These are phyloP conservation scores for Yueomyces sp. DNA, from an alignment of 805 yeast genomes.

Conservation along the genomic window DNA sequence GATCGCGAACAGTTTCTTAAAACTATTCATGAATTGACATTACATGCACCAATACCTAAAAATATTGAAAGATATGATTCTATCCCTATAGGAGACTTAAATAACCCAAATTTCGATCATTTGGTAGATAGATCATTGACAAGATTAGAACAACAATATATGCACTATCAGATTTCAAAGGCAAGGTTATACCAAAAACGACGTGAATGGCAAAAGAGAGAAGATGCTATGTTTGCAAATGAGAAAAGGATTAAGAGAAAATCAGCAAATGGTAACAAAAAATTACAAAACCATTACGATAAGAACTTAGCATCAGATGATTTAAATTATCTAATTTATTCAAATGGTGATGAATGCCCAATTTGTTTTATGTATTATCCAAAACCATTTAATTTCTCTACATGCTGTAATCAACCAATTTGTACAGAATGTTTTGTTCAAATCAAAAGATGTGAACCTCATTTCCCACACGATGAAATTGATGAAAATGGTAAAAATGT, in stretches of 20 bases:
- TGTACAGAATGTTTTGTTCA: constrained; percentile 97
- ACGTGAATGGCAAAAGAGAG: constrained; percentile 38
- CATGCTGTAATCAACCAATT: constrained; percentile 87
- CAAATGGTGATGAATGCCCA: constrained; percentile 73
- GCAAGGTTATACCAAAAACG: constrained; percentile 27
- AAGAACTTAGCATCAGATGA: constrained; percentile 20
- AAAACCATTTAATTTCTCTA: constrained; percentile 39
- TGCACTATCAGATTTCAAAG: constrained; percentile 18
- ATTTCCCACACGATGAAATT: constrained; percentile 68
- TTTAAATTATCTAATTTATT: constrained; percentile 47
- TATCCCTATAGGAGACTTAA: constrained; percentile 20
- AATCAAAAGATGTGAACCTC: constrained; percentile 72
- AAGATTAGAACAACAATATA: constrained; percentile 20
- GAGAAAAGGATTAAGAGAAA: constrained; percentile 25
- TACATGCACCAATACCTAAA: constrained; percentile 41
- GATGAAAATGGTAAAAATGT: constrained; percentile 6
- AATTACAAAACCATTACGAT: constrained; percentile 12
- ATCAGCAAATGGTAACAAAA: constrained; percentile 30
- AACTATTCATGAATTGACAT: constrained; percentile 34
- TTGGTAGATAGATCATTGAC: constrained; percentile 17
- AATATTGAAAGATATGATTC: constrained; percentile 24
- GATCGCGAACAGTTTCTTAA: constrained; percentile 50
- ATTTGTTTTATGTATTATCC: constrained; percentile 63
- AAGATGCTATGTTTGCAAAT: constrained; percentile 50
- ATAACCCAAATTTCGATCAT: constrained; percentile 15